phyloP scores from a whole-genome alignment of 495 filamentous ascomycete genomes.

The Parachaetomium inaequale region DNA sequence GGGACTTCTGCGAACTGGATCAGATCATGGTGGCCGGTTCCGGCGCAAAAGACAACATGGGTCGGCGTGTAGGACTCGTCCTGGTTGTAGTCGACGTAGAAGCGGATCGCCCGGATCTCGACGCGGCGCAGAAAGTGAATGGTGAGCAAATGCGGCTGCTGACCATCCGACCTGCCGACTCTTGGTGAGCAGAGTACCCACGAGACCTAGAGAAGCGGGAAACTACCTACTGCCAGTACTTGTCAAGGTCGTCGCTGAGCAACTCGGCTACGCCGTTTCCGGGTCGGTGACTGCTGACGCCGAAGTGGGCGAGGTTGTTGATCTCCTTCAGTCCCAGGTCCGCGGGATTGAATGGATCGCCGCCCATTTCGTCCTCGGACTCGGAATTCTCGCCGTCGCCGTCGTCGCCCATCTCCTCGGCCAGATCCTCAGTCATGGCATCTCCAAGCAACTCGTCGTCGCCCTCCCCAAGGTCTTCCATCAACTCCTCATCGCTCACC shows the following conservation, averaged over 20 bases:
- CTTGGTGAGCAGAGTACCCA: background rate
- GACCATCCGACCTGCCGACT: slow-evolving; percentile 69
- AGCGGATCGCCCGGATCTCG: slow-evolving; percentile 72
- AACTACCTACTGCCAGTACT: slow-evolving; percentile 77
- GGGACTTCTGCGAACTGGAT: slow-evolving; percentile 76
- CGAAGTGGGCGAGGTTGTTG: slow-evolving; percentile 90
- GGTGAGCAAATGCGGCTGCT: slow-evolving; percentile 89
- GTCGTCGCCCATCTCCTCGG: slow-evolving; percentile 19
- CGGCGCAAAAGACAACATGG: slow-evolving; percentile 78
- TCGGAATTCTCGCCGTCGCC: slow-evolving; percentile 27
- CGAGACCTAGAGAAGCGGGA: background rate
- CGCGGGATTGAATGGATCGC: slow-evolving; percentile 39
- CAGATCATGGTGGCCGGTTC: slow-evolving; percentile 82
- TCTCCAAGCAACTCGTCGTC: slow-evolving; percentile 29
- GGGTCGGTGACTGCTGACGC: slow-evolving; percentile 85
- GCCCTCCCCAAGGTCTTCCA: slow-evolving; percentile 8
- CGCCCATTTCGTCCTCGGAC: slow-evolving; percentile 27
- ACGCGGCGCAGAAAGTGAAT: slow-evolving; percentile 95
- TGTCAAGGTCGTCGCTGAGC: slow-evolving; percentile 67
- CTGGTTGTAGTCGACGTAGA: slow-evolving; percentile 84
- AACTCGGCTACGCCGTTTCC: slow-evolving; percentile 85
- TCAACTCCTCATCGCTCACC: slow-evolving; percentile 15
- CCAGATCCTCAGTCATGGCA: slow-evolving; percentile 27
- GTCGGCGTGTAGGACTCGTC: slow-evolving; percentile 99
- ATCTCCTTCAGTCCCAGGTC: slow-evolving; percentile 76